Base-by-base conservation (phyloP, 441 rosid genomes). In the Jatropha multifida region DNA sequence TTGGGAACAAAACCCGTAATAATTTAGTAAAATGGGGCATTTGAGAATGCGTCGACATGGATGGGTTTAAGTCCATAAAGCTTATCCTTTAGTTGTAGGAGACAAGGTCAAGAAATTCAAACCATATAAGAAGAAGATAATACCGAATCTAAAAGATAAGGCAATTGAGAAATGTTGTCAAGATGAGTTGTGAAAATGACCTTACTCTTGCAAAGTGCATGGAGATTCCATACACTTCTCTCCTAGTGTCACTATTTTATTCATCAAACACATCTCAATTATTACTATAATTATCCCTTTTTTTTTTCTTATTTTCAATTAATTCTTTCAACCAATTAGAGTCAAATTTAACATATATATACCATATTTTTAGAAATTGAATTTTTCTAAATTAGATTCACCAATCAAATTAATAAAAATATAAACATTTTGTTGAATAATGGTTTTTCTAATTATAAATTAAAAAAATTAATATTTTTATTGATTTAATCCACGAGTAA, bases 61-160 rank as follows among this genome's bases (percentile, higher is more conserved):
- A 79, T 69, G 76, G 73, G 46, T 73, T 78, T 70, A 64, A 23
- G 54, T 12, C 58, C 9, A 40, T 11, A 7, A 72, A 51, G 78
- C 83, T 83, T 80, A 83, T 80, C 86, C 72, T 55, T 68, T 68
- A 5, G 11, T 48, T 65, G 15, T 32, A 40, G 48, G 9, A 41
- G 52, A 63, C 56, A 76, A 17, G 17, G 70, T 74, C 68, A 71
- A 37, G 54, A 27, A 73, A 80, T 75, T 71, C 72, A 75, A 70
- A 23, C 78, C 77, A 64, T 44, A 68, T 64, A 52, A 62, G 27
- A 54, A 72, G 61, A 68, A 76, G 86, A 83, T 83, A 83, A 83
- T 52, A 44, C 72, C 74, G 85, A 83, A 83, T 83, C 82, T 83
- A 5, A 55, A 32, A 74, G 86, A 83, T 81, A 83, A 81, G 84